These are phyloP conservation scores for Dianthus caryophyllus DNA, from an alignment of 148 eudicot genomes.

Conservation along the genomic window DNA sequence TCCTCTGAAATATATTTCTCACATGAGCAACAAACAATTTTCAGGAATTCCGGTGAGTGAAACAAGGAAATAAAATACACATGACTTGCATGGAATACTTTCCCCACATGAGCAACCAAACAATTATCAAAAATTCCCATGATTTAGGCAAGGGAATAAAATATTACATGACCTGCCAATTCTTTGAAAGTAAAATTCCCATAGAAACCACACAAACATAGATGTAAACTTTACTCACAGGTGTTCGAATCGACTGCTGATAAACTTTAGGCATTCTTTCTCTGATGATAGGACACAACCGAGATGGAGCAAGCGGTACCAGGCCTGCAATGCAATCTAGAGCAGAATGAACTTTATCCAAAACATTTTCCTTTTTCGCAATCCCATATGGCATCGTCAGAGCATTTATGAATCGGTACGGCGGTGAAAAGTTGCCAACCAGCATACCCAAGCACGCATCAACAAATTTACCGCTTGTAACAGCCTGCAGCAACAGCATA, in stretches of 20 bases:
- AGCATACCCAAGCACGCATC: constrained; percentile 87
- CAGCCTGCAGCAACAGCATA: constrained; percentile 55
- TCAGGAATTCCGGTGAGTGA: too few relatives aligned
- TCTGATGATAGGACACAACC: constrained; percentile 47
- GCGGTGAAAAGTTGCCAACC: constrained; percentile 74
- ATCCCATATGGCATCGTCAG: constrained; percentile 52
- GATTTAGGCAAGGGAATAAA: too few relatives aligned
- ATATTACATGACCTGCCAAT: too few relatives aligned
- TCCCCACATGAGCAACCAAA: too few relatives aligned
- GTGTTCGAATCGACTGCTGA: constrained; percentile 24
- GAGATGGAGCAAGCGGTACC: constrained; percentile 76
- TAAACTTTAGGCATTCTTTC: constrained; percentile 48
- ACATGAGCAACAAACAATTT: too few relatives aligned
- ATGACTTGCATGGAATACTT: too few relatives aligned
- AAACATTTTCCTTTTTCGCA: constrained; percentile 61
- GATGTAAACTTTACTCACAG: constrained; percentile 43
- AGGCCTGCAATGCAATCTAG: constrained; percentile 57
- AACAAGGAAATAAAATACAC: too few relatives aligned
- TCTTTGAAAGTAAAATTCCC: too few relatives aligned
- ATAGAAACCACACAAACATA: too few relatives aligned
- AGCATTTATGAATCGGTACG: constrained; percentile 33
- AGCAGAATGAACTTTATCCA: constrained; percentile 70
- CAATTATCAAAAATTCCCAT: too few relatives aligned
- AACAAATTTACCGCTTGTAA: constrained; percentile 59
- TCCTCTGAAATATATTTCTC: too few relatives aligned